phyloP scores from a whole-genome alignment of 2,329 filamentous ascomycete genomes.

The Xylaria sp. region DNA sequence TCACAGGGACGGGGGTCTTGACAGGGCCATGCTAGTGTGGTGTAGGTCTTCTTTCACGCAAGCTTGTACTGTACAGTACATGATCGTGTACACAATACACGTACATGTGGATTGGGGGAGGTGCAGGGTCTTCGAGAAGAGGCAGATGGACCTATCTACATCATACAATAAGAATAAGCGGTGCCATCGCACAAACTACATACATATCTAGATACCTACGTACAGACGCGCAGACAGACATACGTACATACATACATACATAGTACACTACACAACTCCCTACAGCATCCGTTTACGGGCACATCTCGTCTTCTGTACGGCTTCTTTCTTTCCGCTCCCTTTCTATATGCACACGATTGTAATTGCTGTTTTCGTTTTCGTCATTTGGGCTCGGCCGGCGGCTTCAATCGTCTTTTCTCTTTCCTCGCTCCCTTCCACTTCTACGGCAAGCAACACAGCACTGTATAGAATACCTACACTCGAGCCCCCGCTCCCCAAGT shows the following conservation, averaged over 20 bases:
- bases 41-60: conserved; percentile 25
- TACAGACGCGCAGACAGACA: too few relatives aligned
- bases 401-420: conserved; percentile 28
- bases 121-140: conserved; percentile 23
- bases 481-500: background rate
- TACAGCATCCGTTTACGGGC: conserved; percentile 39
- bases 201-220: background rate
- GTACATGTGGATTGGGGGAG: conserved; percentile 27
- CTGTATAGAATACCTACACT: background rate
- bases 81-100: conserved; percentile 18
- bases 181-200: background rate
- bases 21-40: conserved; percentile 14
- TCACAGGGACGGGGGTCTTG: conserved; percentile 30
- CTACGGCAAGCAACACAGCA: conserved; percentile 4
- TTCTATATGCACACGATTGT: conserved; percentile 43
- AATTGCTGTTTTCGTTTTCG: conserved; percentile 43
- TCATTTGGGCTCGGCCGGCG: conserved; percentile 35
- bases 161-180: background rate
- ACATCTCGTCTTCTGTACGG: conserved; percentile 42
- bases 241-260: background rate
- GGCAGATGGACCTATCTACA: conserved; percentile 14
- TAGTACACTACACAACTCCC: conserved; percentile 20
- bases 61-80: conserved; percentile 26
- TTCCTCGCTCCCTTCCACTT: conserved; percentile 7
- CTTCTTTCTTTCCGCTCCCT: conserved; percentile 38